Evolutionary conservation across 2,329 filamentous ascomycete species (phyloP).

Genomic region (Orbilia quercus): DNA sequence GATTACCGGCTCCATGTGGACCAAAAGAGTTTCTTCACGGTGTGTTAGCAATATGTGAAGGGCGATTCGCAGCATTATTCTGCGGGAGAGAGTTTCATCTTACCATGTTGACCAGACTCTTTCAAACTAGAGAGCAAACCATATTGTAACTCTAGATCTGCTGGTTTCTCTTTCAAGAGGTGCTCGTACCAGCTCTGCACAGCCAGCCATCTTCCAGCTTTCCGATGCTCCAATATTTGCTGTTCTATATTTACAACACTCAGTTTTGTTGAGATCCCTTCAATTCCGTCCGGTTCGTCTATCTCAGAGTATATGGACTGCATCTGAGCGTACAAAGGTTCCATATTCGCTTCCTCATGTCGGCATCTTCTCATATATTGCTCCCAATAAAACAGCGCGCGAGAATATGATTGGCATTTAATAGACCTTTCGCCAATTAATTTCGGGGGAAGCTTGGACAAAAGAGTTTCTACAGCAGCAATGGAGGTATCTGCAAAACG

Average conservation of each 20-base stretch:
- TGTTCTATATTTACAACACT: conserved; percentile 90
- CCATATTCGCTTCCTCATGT: conserved; percentile 68
- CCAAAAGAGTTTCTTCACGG: conserved; percentile 78
- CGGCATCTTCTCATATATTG: conserved; percentile 77
- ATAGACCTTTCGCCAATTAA: conserved; percentile 84
- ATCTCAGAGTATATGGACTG: conserved; percentile 97
- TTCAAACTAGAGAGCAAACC: conserved; percentile 88
- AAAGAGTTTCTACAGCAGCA: conserved; percentile 76
- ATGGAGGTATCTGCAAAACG: conserved; percentile 31
- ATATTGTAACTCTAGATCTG: conserved; percentile 80
- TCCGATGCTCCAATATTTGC: conserved; percentile 90
- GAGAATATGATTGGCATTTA: conserved; percentile 92
- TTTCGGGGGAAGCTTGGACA: conserved; percentile 76
- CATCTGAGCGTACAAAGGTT: conserved; percentile 78
- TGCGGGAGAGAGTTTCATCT: conserved; percentile 60
- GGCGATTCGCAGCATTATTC: neutral
- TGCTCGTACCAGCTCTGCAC: conserved; percentile 99
- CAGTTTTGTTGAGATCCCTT: conserved; percentile 89
- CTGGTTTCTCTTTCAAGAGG: conserved; percentile 80
- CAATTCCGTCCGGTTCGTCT: conserved; percentile 95
- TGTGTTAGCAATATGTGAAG: neutral
- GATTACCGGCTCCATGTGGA: conserved; percentile 83
- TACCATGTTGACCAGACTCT: conserved; percentile 94
- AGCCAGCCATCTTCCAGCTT: conserved; percentile 90
- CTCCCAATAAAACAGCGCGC: conserved; percentile 93